Evolutionary conservation across 176 grass and related monocot genomes (phyloP).

Genomic region (Tillandsia fasciculata): DNA sequence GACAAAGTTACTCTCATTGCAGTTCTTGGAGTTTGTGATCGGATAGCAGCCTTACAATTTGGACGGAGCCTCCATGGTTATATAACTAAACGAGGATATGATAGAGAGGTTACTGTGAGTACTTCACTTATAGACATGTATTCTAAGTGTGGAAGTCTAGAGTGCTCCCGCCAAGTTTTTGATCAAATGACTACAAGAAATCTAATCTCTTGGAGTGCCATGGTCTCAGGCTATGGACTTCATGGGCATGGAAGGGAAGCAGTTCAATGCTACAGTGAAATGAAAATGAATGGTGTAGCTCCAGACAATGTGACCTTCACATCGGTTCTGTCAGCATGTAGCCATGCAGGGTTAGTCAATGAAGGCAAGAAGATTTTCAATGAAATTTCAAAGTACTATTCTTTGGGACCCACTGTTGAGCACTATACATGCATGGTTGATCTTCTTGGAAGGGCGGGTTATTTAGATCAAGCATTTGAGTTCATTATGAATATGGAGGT

Average conservation of each 20-base stretch:
- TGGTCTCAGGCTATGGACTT: slow-evolving; percentile 30
- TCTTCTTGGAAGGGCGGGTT: slow-evolving; percentile 38
- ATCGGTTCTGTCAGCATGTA: slow-evolving; percentile 43
- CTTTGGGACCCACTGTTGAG: slow-evolving; percentile 20
- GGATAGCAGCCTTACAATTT: slow-evolving; percentile 12
- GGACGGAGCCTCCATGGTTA: slow-evolving; percentile 17
- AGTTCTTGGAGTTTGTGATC: slow-evolving; percentile 20
- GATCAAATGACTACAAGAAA: slow-evolving; percentile 23
- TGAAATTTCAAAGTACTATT: slow-evolving; percentile 24
- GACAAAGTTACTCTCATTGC: slow-evolving; percentile 12
- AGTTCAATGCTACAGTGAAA: slow-evolving; percentile 27
- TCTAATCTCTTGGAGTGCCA: slow-evolving; percentile 23
- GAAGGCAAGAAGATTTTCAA: slow-evolving; percentile 46
- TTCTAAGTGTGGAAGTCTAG: slow-evolving; percentile 21
- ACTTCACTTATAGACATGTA: slow-evolving; percentile 24
- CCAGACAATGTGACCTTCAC: slow-evolving; percentile 50
- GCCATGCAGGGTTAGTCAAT: slow-evolving; percentile 38
- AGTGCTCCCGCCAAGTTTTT: slow-evolving; percentile 15
- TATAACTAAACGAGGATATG: slow-evolving; percentile 10
- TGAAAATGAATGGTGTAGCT: slow-evolving; percentile 29
- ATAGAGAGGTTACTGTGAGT: slow-evolving; percentile 1
- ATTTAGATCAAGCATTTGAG: slow-evolving; percentile 33
- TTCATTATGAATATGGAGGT: slow-evolving; percentile 26
- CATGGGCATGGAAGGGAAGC: slow-evolving; percentile 35
- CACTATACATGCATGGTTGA: slow-evolving; percentile 36